Evolutionary conservation across 148 eudicot genomes (phyloP).

Genomic region (Pharnaceum exiguum): DNA sequence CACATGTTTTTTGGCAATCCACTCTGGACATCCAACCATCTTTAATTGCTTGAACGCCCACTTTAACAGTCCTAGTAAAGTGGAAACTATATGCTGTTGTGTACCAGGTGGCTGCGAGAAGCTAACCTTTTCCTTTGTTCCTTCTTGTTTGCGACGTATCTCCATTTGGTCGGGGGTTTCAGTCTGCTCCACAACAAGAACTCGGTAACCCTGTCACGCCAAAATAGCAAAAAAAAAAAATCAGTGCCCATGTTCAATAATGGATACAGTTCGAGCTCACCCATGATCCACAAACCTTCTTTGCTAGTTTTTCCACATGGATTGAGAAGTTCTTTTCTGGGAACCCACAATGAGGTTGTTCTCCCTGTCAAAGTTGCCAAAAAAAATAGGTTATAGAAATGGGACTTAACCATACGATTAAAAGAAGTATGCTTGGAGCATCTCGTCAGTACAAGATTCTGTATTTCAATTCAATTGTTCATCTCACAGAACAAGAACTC

Average conservation of each 20-base stretch:
- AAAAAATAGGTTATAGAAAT: background rate
- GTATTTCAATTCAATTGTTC: background rate
- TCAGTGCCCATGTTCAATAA: background rate
- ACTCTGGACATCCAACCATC: no score
- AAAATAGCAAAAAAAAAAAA: conserved; percentile 7
- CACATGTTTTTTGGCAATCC: no score
- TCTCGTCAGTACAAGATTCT: background rate
- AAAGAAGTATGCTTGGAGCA: background rate
- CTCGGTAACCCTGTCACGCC: conserved; percentile 78
- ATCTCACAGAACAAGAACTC: background rate
- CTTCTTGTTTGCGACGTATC: conserved; percentile 70
- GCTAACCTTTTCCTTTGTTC: conserved; percentile 91
- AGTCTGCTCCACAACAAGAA: conserved; percentile 97
- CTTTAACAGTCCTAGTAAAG: no score
- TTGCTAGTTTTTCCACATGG: conserved; percentile 83
- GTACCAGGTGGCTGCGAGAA: no score
- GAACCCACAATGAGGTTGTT: conserved; percentile 98
- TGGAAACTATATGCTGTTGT: no score
- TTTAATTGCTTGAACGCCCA: no score
- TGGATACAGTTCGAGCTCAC: background rate
- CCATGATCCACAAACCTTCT: conserved; percentile 53
- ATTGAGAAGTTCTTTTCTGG: conserved; percentile 89
- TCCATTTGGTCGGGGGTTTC: conserved; percentile 98
- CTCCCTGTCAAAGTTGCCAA: conserved; percentile 52
- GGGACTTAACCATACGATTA: background rate